Conservation (phyloP, 306 rosid species). For the Begonia loranthoides region DNA sequence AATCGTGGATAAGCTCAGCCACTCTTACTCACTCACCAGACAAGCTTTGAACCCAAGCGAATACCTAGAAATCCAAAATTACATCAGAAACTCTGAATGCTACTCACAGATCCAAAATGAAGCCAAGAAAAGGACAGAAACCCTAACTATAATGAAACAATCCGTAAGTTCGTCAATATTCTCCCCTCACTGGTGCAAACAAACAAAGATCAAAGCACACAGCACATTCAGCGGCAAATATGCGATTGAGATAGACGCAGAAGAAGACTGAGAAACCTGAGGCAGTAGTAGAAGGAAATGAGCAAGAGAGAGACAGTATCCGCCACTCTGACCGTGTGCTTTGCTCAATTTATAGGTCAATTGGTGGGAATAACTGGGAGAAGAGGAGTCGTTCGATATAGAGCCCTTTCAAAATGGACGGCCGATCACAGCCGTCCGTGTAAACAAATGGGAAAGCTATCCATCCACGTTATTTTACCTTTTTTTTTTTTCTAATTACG, state of each 20-base stretch:
- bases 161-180: neutral
- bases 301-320: too few species aligned
- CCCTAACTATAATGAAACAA: slow-evolving; percentile 17
- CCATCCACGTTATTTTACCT: too few species aligned
- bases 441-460: too few species aligned
- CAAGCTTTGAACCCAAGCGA: slow-evolving; percentile 1
- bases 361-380: too few species aligned
- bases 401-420: too few species aligned
- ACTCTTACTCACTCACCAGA: slow-evolving; percentile 7
- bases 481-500: too few species aligned
- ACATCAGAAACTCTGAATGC: slow-evolving; percentile 1
- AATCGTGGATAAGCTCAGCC: neutral
- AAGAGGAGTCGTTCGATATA: too few species aligned
- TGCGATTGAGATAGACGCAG: neutral
- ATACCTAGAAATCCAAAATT: slow-evolving; percentile 16
- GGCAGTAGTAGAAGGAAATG: too few species aligned
- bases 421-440: too few species aligned
- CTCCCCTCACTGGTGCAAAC: neutral
- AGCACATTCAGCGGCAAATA: neutral
- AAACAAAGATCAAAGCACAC: neutral
- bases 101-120: slow-evolving; percentile 26
- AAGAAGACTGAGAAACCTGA: neutral
- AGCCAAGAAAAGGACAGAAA: slow-evolving; percentile 2
- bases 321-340: too few species aligned
- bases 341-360: too few species aligned